These are phyloP conservation scores for Botryosphaeria dothidea DNA, from an alignment of 2,329 filamentous ascomycete species.

Conservation along the genomic window DNA sequence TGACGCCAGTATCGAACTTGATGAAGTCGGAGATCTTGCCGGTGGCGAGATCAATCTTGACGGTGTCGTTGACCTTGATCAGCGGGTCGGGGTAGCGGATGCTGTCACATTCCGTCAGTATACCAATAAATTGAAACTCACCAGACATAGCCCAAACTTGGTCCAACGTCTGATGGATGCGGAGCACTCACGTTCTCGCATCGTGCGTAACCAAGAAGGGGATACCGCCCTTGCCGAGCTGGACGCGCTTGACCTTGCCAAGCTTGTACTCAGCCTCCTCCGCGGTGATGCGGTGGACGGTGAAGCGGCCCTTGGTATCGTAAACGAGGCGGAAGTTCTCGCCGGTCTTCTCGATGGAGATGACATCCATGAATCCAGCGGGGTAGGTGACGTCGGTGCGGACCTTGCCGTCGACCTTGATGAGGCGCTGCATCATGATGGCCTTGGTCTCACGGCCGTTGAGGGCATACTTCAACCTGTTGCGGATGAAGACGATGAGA, in stretches of 20 bases:
- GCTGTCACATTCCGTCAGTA: slow-evolving; percentile 57
- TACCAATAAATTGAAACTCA: slow-evolving; percentile 25
- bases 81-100: slow-evolving; percentile 98
- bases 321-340: slow-evolving; percentile 99
- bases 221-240: slow-evolving; percentile 99
- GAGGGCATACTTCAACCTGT: slow-evolving; percentile 98
- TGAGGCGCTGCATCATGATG: slow-evolving; percentile 98
- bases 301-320: slow-evolving; percentile 99
- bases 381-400: slow-evolving; percentile 98
- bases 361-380: slow-evolving; percentile 99
- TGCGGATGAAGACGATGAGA: slow-evolving; percentile 94
- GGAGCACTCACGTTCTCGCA: slow-evolving; percentile 99
- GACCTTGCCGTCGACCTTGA: slow-evolving; percentile 99
- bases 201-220: slow-evolving; percentile 99
- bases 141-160: slow-evolving; percentile 81
- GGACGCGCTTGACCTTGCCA: slow-evolving; percentile 99
- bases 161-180: slow-evolving; percentile 99
- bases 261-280: slow-evolving; percentile 99
- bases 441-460: slow-evolving; percentile 97
- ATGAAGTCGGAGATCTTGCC: slow-evolving; percentile 99
- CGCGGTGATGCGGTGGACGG: slow-evolving; percentile 97
- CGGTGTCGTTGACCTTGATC: slow-evolving; percentile 99
- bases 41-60: slow-evolving; percentile 96
- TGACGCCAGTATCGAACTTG: slow-evolving; percentile 97
- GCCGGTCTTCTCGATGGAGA: slow-evolving; percentile 99